These are phyloP conservation scores for Aeminium ludgeri DNA, from an alignment of 495 filamentous ascomycete genomes.

Conservation along the genomic window DNA sequence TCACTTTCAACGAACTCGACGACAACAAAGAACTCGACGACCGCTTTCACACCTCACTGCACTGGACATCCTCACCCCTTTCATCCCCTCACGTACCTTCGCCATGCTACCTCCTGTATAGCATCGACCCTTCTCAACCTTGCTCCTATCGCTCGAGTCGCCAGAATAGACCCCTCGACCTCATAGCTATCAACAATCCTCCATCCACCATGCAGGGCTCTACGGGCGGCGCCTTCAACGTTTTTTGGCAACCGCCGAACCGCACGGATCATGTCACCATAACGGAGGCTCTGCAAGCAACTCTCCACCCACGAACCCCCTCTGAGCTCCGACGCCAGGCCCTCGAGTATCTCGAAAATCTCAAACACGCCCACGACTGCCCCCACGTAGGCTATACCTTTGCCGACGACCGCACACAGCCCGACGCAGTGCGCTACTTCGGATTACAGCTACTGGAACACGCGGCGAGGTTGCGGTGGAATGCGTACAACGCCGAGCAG, in stretches of 20 bases:
- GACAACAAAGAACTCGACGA: too few relatives aligned
- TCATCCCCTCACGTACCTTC: too few relatives aligned
- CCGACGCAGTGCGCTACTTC: conserved; percentile 77
- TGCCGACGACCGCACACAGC: conserved; percentile 51
- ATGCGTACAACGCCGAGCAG: conserved; percentile 47
- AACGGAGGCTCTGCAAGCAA: conserved; percentile 63
- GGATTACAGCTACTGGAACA: conserved; percentile 82
- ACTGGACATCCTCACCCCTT: too few relatives aligned
- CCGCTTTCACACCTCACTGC: too few relatives aligned
- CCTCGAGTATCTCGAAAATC: conserved; percentile 60
- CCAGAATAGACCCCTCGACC: background rate
- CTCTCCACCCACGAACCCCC: conserved; percentile 64
- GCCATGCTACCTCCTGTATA: too few relatives aligned
- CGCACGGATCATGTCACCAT: conserved; percentile 35
- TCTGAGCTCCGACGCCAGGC: conserved; percentile 78
- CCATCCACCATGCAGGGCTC: background rate
- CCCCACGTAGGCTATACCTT: conserved; percentile 75
- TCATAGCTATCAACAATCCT: background rate
- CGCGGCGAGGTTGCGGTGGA: conserved; percentile 67
- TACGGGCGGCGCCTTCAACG: conserved; percentile 5
- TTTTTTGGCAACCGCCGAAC: conserved; percentile 2
- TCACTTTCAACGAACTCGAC: background rate
- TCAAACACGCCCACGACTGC: conserved; percentile 61
- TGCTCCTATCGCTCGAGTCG: too few relatives aligned
- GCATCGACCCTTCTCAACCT: too few relatives aligned